phyloP scores from a whole-genome alignment of 306 rosid genomes.

The Gleditsia sinensis region DNA sequence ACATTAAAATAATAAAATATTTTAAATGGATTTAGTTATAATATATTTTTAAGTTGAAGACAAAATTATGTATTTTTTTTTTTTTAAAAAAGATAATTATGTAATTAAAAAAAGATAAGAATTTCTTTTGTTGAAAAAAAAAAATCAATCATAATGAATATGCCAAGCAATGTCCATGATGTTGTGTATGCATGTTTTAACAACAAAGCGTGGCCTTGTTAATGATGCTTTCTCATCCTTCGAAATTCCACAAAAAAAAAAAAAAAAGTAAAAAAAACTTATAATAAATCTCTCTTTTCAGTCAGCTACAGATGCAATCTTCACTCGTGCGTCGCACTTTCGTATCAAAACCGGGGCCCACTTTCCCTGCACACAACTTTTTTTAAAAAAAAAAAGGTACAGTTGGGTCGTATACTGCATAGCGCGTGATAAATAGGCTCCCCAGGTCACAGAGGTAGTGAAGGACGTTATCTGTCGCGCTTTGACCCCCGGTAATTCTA shows the following conservation, averaged over 20 bases:
- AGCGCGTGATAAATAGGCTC: slow-evolving; percentile 22
- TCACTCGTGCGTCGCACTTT: slow-evolving; percentile 40
- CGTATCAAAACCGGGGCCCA: slow-evolving; percentile 9
- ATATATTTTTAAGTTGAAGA: no score
- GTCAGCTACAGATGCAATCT: neutral
- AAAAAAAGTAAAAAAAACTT: neutral
- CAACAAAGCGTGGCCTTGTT: slow-evolving; percentile 41
- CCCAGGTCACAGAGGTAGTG: neutral
- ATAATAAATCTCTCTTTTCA: no score
- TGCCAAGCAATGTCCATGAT: neutral
- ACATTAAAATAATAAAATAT: no score
- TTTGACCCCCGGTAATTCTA: slow-evolving; percentile 42
- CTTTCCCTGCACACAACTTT: neutral
- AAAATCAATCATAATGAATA: neutral
- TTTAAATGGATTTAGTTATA: no score
- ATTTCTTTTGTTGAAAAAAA: no score
- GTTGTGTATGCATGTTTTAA: neutral
- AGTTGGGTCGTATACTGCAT: neutral
- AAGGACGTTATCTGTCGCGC: slow-evolving; percentile 35
- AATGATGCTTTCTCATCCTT: slow-evolving; percentile 31
- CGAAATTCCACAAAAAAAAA: neutral
- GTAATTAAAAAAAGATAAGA: no score
- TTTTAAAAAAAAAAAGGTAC: neutral
- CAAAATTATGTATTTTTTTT: no score
- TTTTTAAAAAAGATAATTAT: no score